phyloP scores from a whole-genome alignment of 305 asterid genomes.

The Andrographis paniculata region DNA sequence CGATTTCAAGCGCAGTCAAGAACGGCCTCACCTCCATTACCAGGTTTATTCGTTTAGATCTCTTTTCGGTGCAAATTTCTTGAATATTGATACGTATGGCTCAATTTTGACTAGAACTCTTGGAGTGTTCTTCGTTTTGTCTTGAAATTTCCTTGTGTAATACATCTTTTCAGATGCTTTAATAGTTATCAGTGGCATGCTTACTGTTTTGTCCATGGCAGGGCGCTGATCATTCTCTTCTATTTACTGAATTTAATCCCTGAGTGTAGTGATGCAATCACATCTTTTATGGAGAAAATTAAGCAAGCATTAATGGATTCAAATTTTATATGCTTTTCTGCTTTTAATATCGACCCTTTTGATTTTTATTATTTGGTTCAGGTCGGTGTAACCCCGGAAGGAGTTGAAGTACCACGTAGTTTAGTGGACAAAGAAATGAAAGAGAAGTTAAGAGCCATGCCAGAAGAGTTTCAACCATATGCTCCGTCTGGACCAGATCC shows the following conservation, averaged over 20 bases:
- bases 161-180: no score
- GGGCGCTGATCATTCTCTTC: neutral
- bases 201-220: no score
- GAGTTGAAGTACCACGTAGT: slow-evolving; percentile 97
- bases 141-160: no score
- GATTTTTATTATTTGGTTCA: slow-evolving; percentile 27
- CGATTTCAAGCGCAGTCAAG: slow-evolving; percentile 77
- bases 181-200: no score
- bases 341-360: neutral
- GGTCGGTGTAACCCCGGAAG: slow-evolving; percentile 99
- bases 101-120: no score
- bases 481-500: slow-evolving; percentile 91
- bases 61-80: neutral
- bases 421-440: slow-evolving; percentile 80
- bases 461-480: slow-evolving; percentile 53
- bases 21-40: slow-evolving; percentile 84
- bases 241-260: neutral
- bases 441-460: slow-evolving; percentile 65
- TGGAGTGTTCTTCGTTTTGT: no score
- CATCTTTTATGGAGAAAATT: no score
- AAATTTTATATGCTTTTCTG: neutral
- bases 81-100: no score
- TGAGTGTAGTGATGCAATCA: no score
- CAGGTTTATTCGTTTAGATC: slow-evolving; percentile 48
- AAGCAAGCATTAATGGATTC: neutral